Conservation (phyloP, 2,329 filamentous ascomycete genomes). For the Cadophora malorum region DNA sequence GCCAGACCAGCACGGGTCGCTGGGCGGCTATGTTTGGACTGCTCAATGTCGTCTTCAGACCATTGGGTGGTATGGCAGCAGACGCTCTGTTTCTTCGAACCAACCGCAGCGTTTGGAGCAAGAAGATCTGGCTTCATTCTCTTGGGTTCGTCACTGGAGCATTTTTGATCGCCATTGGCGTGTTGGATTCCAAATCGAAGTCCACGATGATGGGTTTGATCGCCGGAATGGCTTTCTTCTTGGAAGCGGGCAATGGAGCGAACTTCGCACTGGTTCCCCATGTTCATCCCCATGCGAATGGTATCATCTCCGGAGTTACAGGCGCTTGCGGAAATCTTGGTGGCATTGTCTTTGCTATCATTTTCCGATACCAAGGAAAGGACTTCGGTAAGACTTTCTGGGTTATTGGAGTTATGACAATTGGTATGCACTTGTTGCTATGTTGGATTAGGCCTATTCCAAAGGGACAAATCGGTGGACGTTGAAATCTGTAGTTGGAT, state of each 20-base stretch:
- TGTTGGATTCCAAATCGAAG: conserved; percentile 65
- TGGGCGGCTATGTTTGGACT: conserved; percentile 80
- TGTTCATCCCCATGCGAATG: conserved; percentile 80
- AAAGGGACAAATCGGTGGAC: conserved; percentile 57
- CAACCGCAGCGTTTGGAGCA: conserved; percentile 63
- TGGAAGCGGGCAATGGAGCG: conserved; percentile 84
- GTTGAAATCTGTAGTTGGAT: conserved; percentile 9
- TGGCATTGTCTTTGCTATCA: conserved; percentile 82
- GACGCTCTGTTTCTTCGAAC: conserved; percentile 48
- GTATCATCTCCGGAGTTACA: conserved; percentile 75
- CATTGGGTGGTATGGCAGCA: conserved; percentile 65
- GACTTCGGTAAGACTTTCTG: conserved; percentile 76
- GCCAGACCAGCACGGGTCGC: conserved; percentile 61
- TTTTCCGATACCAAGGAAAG: conserved; percentile 76
- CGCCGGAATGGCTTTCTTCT: conserved; percentile 78
- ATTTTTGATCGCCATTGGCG: conserved; percentile 67
- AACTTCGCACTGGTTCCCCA: conserved; percentile 89
- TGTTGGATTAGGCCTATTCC: conserved; percentile 67
- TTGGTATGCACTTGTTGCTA: conserved; percentile 72
- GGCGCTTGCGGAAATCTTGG: conserved; percentile 85
- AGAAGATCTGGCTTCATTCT: conserved; percentile 66
- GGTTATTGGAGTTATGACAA: conserved; percentile 80
- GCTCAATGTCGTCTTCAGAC: conserved; percentile 72
- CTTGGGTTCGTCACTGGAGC: conserved; percentile 62
- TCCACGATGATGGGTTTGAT: conserved; percentile 78